These are phyloP conservation scores for Lolium perenne DNA, from an alignment of 176 grass and related monocot species.

Conservation along the genomic window DNA sequence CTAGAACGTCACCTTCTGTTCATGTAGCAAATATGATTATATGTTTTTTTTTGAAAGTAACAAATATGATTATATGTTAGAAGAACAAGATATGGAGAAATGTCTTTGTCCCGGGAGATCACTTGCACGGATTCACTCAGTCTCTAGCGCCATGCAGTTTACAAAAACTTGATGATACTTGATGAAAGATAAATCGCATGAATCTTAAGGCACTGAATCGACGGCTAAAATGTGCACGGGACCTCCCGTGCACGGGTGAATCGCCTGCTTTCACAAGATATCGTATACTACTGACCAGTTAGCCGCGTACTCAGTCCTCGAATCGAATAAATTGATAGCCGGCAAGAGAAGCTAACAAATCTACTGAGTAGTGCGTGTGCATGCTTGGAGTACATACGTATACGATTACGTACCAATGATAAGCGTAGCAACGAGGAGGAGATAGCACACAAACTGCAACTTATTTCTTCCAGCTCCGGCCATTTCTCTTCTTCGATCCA, in stretches of 20 bases:
- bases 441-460: background rate
- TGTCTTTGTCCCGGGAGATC: too few species aligned
- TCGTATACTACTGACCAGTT: background rate
- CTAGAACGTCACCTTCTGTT: conserved; percentile 4
- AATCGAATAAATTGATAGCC: background rate
- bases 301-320: background rate
- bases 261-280: too few species aligned
- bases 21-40: background rate
- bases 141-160: too few species aligned
- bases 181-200: too few species aligned
- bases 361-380: background rate
- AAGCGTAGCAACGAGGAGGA: conserved; percentile 34
- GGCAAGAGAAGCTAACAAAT: background rate
- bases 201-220: too few species aligned
- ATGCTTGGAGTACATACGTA: background rate
- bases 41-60: too few species aligned
- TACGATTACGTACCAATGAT: conserved; percentile 32
- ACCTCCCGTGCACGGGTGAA: too few species aligned
- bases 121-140: too few species aligned
- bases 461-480: background rate
- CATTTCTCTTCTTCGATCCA: conserved; percentile 18
- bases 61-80: background rate
- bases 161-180: too few species aligned
- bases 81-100: background rate
- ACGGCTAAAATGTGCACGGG: too few species aligned